Conservation (phyloP, 129 eudicot species). For the Scalesia atractyloides region DNA sequence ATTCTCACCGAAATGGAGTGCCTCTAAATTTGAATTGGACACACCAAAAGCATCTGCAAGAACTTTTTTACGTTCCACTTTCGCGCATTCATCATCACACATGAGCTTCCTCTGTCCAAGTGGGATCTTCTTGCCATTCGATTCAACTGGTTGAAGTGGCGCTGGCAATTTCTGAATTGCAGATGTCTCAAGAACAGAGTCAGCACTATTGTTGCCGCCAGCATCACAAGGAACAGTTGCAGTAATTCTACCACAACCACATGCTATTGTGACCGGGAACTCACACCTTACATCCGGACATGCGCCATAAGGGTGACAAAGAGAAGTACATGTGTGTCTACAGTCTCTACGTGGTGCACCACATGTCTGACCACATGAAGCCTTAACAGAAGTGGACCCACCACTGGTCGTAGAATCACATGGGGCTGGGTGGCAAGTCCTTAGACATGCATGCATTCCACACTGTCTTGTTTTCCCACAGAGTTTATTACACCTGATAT, state of each 20-base stretch:
- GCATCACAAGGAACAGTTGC: slow-evolving; percentile 91
- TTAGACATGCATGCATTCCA: slow-evolving; percentile 95
- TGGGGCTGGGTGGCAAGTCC: slow-evolving; percentile 79
- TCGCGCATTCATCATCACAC: slow-evolving; percentile 91
- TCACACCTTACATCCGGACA: slow-evolving; percentile 92
- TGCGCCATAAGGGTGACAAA: slow-evolving; percentile 64
- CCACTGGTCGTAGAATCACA: slow-evolving; percentile 52
- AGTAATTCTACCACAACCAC: slow-evolving; percentile 75
- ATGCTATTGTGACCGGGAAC: slow-evolving; percentile 79
- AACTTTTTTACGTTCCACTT: slow-evolving; percentile 75
- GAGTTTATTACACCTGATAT: slow-evolving; percentile 79
- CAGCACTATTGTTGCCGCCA: slow-evolving; percentile 68
- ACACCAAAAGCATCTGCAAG: slow-evolving; percentile 97
- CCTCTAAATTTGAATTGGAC: slow-evolving; percentile 59
- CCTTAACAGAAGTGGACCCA: slow-evolving; percentile 47
- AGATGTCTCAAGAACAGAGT: slow-evolving; percentile 73
- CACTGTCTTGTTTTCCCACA: slow-evolving; percentile 96
- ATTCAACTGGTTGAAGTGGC: slow-evolving; percentile 71
- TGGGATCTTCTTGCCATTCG: slow-evolving; percentile 68
- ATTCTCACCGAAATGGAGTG: slow-evolving; percentile 82
- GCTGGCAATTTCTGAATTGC: slow-evolving; percentile 70
- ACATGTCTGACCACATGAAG: slow-evolving; percentile 89
- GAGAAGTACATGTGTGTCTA: slow-evolving; percentile 84
- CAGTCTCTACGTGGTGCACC: slow-evolving; percentile 98
- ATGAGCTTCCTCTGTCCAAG: slow-evolving; percentile 86